These are phyloP conservation scores for Fusarium torreyae DNA, from an alignment of 2,329 filamentous ascomycete species.

Conservation along the genomic window DNA sequence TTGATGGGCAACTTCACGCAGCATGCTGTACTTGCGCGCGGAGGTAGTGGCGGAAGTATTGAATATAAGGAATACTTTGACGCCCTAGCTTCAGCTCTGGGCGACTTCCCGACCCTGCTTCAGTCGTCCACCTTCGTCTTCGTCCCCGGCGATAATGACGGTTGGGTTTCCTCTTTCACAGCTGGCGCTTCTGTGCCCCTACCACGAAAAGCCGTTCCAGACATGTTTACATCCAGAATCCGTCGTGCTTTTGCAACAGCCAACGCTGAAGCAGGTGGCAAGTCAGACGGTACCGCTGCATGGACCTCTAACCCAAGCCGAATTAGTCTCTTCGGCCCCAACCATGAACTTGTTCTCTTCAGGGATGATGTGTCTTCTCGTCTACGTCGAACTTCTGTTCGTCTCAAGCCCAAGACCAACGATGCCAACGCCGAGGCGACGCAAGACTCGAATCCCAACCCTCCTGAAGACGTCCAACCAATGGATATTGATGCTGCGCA, in stretches of 20 bases:
- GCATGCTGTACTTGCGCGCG: slow-evolving; percentile 75
- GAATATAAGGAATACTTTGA: slow-evolving; percentile 99
- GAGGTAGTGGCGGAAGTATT: slow-evolving; percentile 84
- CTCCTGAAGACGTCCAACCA: slow-evolving; percentile 40
- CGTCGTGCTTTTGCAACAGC: slow-evolving; percentile 84
- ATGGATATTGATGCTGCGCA: slow-evolving; percentile 60
- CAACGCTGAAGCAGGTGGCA: slow-evolving; percentile 76
- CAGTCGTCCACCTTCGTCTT: slow-evolving; percentile 89
- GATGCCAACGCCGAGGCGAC: slow-evolving; percentile 55
- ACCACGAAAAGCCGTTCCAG: slow-evolving; percentile 81
- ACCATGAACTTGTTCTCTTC: slow-evolving; percentile 89
- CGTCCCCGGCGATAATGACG: slow-evolving; percentile 96
- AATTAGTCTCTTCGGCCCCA: slow-evolving; percentile 86
- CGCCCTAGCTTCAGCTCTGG: slow-evolving; percentile 82
- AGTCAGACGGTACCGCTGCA: slow-evolving; percentile 71
- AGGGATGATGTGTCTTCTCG: slow-evolving; percentile 88
- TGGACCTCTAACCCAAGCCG: slow-evolving; percentile 93
- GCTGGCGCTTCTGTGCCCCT: slow-evolving; percentile 80
- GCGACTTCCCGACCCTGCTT: slow-evolving; percentile 87
- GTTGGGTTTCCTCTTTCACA: slow-evolving; percentile 91
- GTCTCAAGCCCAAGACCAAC: slow-evolving; percentile 67
- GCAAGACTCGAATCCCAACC: slow-evolving; percentile 24
- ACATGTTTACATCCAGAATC: slow-evolving; percentile 90
- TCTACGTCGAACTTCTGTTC: slow-evolving; percentile 82
- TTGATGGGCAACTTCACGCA: slow-evolving; percentile 87